Percentiles rank a stretch among this genome's conserved stretches.
phyloP scores from a whole-genome alignment of 2,329 filamentous ascomycete genomes.

The Epichloe glyceriae region DNA sequence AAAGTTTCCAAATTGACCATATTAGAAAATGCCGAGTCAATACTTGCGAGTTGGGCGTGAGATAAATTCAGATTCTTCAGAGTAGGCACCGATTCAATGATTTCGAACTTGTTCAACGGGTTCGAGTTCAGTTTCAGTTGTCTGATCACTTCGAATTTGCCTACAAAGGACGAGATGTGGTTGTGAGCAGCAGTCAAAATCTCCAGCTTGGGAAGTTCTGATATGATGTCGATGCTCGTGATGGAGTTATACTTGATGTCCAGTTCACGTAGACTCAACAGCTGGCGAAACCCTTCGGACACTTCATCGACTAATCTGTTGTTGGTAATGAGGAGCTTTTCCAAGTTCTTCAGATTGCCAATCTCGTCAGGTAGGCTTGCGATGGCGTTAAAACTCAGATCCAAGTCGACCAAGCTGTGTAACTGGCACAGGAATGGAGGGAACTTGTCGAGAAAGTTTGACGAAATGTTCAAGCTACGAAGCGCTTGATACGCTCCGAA shows the following conservation, averaged over 20 bases:
- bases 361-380: slow-evolving; percentile 63
- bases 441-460: slow-evolving; percentile 78
- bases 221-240: slow-evolving; percentile 75
- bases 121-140: slow-evolving; percentile 87
- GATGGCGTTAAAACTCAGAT: slow-evolving; percentile 94
- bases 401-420: slow-evolving; percentile 75
- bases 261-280: slow-evolving; percentile 72
- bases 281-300: slow-evolving; percentile 56
- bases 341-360: slow-evolving; percentile 64
- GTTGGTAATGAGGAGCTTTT: slow-evolving; percentile 90
- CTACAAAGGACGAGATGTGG: slow-evolving; percentile 76
- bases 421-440: slow-evolving; percentile 76
- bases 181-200: slow-evolving; percentile 88
- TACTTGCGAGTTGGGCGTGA: slow-evolving; percentile 77
- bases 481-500: slow-evolving; percentile 71
- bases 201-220: slow-evolving; percentile 73
- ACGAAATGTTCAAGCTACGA: slow-evolving; percentile 80
- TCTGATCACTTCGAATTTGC: slow-evolving; percentile 73
- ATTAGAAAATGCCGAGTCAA: slow-evolving; percentile 80
- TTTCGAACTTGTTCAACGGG: slow-evolving; percentile 85
- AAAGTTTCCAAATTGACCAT: slow-evolving; percentile 79
- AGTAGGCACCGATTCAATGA: slow-evolving; percentile 63
- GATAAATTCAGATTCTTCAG: slow-evolving; percentile 80
- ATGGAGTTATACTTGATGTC: slow-evolving; percentile 92
- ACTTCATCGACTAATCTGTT: slow-evolving; percentile 72